Evolutionary conservation across 2,329 filamentous ascomycete species (phyloP), one percentile per base, ranked within the genome.

Genomic region (Tolypocladium ovalisporum): DNA sequence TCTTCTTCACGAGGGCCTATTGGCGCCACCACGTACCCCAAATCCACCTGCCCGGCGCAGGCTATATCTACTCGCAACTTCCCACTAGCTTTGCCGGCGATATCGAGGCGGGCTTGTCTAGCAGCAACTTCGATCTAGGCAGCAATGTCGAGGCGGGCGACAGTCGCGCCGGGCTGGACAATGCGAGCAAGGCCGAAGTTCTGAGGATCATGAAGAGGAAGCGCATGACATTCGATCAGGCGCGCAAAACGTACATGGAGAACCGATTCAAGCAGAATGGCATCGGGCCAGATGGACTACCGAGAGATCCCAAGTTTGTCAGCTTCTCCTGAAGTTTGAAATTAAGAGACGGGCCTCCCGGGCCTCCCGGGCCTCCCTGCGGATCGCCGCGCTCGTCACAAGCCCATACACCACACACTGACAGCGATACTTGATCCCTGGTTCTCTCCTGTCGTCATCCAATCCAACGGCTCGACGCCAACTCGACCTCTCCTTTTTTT

Each of bases 221-320:
- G 62, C 81, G 86, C 58, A 82, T 97, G 62, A 82, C 80, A 60
- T 99, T 99, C 70, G 93, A 99, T 73, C 90, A 97, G 75, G 94
- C 93, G 42, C 82, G 94, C 64, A 82, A 89, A 66, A 80, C 90
- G 52, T 95, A 89, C 70, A 94, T 91, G 74, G 88, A 97, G 75
- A 84, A 88, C 65, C 79, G 86, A 58, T 96, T 99, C 75, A 85
- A 84, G 69, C 90, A 86, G 69, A 90, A 96, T 66, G 89, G 89
- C 55, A 97, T 99, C 69, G 90, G 86, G 1, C 81, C 88, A 6
- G 94, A 99, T 72, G 94, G 94, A 5, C 76, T 86, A 65, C 94
- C 94, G 61, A 82, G 85, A 69, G 93, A 97, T 76, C 91, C 92
- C 61, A 97, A 97, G 77, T 96, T 96, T 69, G 91, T 97, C 59